Conservation (phyloP, 2,329 filamentous ascomycete species). For the Aureobasidium vineae region DNA sequence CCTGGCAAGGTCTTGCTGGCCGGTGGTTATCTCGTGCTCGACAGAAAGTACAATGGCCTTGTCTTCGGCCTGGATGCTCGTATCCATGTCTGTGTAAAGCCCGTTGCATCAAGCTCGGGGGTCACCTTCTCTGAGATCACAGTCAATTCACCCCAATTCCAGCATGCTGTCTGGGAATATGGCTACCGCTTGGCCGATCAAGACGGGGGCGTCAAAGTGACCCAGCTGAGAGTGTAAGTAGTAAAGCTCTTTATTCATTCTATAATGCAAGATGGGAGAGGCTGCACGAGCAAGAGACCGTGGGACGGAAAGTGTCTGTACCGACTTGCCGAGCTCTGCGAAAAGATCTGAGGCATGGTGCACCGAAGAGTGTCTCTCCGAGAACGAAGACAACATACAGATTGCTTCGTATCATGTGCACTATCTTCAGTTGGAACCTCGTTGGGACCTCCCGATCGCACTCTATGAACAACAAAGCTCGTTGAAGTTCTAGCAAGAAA, state of each 20-base stretch:
- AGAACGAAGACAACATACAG: neutral
- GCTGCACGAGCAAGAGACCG: neutral
- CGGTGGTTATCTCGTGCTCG: slow-evolving; percentile 91
- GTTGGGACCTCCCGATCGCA: neutral
- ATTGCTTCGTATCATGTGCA: neutral
- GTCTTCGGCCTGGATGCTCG: slow-evolving; percentile 64
- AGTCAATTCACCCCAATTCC: slow-evolving; percentile 89
- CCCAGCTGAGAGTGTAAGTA: slow-evolving; percentile 74
- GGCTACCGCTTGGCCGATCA: slow-evolving; percentile 68
- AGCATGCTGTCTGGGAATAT: slow-evolving; percentile 84
- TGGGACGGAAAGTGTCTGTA: neutral
- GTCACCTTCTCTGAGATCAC: slow-evolving; percentile 68
- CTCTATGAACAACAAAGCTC: neutral
- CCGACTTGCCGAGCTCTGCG: neutral
- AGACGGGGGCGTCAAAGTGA: slow-evolving; percentile 76
- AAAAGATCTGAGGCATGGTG: neutral
- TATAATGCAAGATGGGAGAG: neutral
- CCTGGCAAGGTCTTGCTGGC: slow-evolving; percentile 95
- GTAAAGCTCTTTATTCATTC: neutral
- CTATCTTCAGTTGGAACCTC: neutral
- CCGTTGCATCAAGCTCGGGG: slow-evolving; percentile 58
- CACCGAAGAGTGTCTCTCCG: neutral
- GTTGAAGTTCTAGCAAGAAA: neutral
- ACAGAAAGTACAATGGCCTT: slow-evolving; percentile 76
- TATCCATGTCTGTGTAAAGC: slow-evolving; percentile 60